Evolutionary conservation across 495 filamentous ascomycete species (phyloP).

Genomic region (Penicillium steckii): DNA sequence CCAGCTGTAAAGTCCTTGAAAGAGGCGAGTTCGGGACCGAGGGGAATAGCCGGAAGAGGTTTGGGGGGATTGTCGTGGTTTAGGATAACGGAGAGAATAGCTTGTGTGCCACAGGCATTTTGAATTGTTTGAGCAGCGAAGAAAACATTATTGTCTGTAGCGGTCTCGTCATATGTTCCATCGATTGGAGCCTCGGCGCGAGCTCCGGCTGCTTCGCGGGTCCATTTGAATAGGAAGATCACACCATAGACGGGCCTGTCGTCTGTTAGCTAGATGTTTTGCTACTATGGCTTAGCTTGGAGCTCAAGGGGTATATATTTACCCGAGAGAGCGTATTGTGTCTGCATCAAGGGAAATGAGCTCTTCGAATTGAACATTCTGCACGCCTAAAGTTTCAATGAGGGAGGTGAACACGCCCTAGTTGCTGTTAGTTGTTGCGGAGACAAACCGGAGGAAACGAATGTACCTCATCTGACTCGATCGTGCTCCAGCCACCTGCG

Average conservation of each 20-base stretch:
- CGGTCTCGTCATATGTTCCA: slow-evolving; percentile 73
- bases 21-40: slow-evolving; percentile 62
- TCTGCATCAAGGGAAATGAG: slow-evolving; percentile 85
- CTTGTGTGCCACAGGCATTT: slow-evolving; percentile 98
- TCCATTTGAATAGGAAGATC: slow-evolving; percentile 99
- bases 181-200: slow-evolving; percentile 62
- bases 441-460: background rate
- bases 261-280: slow-evolving; percentile 12
- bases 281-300: slow-evolving; percentile 3
- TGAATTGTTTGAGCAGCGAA: slow-evolving; percentile 98
- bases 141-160: slow-evolving; percentile 70
- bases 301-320: slow-evolving; percentile 6
- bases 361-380: slow-evolving; percentile 96
- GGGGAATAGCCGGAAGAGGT: slow-evolving; percentile 21
- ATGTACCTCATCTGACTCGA: slow-evolving; percentile 90
- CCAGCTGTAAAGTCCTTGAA: slow-evolving; percentile 91
- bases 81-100: slow-evolving; percentile 85
- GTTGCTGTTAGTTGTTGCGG: slow-evolving; percentile 11
- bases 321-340: slow-evolving; percentile 67
- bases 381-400: slow-evolving; percentile 84
- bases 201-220: slow-evolving; percentile 65
- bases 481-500: slow-evolving; percentile 66
- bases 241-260: slow-evolving; percentile 87
- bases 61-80: slow-evolving; percentile 62
- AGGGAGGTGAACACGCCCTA: slow-evolving; percentile 98